These are phyloP conservation scores for Hibiscus trionum DNA, from an alignment of 345 rosid genomes.

Conservation along the genomic window DNA sequence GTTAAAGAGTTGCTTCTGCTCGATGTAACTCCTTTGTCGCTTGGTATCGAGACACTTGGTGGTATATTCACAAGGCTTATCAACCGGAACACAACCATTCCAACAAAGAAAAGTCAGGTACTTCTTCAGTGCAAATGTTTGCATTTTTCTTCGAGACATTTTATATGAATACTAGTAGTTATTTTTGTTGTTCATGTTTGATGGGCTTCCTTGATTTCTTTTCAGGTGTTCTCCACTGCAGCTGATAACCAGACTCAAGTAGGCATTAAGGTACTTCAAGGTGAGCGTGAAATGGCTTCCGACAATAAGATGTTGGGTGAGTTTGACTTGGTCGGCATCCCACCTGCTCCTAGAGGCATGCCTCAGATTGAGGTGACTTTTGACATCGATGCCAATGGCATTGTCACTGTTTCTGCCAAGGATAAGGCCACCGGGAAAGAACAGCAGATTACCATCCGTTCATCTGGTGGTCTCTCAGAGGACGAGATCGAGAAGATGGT, in stretches of 20 bases:
- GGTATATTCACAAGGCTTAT: conserved; percentile 71
- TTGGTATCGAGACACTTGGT: conserved; percentile 86
- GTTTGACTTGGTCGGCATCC: conserved; percentile 75
- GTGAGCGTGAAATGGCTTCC: conserved; percentile 83
- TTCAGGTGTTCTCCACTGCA: conserved; percentile 78
- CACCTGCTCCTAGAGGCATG: conserved; percentile 77
- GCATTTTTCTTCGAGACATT: neutral
- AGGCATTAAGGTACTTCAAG: conserved; percentile 82
- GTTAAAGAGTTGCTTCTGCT: conserved; percentile 80
- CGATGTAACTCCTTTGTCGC: conserved; percentile 86
- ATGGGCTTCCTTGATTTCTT: neutral
- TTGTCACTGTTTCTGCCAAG: conserved; percentile 83
- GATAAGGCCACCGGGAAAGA: conserved; percentile 76
- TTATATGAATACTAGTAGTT: neutral
- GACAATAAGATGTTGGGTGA: conserved; percentile 81
- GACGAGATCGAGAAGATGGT: conserved; percentile 88
- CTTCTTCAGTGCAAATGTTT: neutral
- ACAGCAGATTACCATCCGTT: conserved; percentile 81
- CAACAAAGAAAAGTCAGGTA: conserved; percentile 85
- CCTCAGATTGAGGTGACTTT: conserved; percentile 87
- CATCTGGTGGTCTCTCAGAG: conserved; percentile 85
- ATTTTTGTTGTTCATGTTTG: neutral
- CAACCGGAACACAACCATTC: conserved; percentile 78
- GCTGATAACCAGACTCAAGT: conserved; percentile 88
- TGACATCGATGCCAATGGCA: conserved; percentile 88